Evolutionary conservation across 129 eudicot species (phyloP).

Genomic region (Tagetes patula): DNA sequence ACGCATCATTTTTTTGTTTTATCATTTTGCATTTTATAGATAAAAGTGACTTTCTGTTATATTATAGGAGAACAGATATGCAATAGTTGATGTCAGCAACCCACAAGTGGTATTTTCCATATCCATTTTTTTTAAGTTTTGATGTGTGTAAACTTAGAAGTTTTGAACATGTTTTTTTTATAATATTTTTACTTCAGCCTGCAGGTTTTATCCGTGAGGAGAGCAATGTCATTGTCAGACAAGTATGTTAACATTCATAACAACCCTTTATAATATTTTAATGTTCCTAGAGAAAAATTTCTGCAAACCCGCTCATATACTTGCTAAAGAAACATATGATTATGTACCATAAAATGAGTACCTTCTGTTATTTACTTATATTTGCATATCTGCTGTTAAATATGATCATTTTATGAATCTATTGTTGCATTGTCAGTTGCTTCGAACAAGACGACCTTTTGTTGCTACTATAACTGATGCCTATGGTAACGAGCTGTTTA

Average conservation of each 20-base stretch:
- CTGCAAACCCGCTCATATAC: not conserved
- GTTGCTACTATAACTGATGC: conserved; percentile 82
- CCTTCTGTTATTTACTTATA: conserved; percentile 8
- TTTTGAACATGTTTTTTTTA: not conserved
- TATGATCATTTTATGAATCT: conserved; percentile 22
- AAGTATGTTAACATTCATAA: conserved; percentile 45
- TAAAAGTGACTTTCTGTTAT: not conserved
- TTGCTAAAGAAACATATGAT: not conserved
- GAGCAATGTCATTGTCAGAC: conserved; percentile 80
- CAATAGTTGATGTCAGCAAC: conserved; percentile 79
- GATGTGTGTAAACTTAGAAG: not conserved
- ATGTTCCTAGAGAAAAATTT: conserved; percentile 9
- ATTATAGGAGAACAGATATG: conserved; percentile 83
- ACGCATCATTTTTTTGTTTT: not conserved
- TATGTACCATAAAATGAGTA: conserved; percentile 2
- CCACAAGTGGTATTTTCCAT: conserved; percentile 67
- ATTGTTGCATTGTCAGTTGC: conserved; percentile 59
- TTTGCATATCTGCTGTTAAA: not conserved
- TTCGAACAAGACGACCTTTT: conserved; percentile 85
- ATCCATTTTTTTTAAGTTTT: conserved; percentile 12
- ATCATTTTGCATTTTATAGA: conserved; percentile 7
- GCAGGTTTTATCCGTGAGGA: conserved; percentile 95
- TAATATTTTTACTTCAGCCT: conserved; percentile 52
- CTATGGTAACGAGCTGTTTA: conserved; percentile 77
- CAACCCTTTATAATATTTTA: not conserved